phyloP scores from a whole-genome alignment of 1,284 basidiomycete species.

The Ustilago shanxiensis region DNA sequence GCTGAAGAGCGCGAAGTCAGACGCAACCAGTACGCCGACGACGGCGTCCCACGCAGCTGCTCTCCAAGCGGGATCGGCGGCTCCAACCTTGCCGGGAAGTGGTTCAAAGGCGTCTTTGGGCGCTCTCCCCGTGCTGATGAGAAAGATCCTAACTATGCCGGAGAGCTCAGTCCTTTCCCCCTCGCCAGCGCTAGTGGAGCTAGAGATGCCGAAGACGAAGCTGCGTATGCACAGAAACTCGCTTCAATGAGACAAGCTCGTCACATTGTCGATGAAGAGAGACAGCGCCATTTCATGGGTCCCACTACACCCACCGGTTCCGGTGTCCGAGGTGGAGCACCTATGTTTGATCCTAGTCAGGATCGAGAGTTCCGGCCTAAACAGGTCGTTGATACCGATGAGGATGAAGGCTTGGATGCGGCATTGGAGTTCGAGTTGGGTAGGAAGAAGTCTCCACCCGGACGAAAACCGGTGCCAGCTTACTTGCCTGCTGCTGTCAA shows the following conservation, averaged over 20 bases:
- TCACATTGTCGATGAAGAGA: slow-evolving; percentile 64
- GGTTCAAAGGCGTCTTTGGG: slow-evolving; percentile 63
- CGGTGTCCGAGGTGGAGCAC: background rate
- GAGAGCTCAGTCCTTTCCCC: slow-evolving; percentile 9
- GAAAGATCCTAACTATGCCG: slow-evolving; percentile 29
- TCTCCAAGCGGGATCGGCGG: slow-evolving; percentile 27
- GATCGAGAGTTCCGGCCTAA: slow-evolving; percentile 33
- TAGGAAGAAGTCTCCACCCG: slow-evolving; percentile 52
- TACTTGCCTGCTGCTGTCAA: slow-evolving; percentile 16
- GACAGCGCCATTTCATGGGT: slow-evolving; percentile 40
- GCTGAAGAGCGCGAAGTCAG: slow-evolving; percentile 13
- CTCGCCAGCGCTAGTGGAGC: background rate
- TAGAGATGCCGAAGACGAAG: slow-evolving; percentile 55
- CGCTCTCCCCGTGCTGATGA: slow-evolving; percentile 46
- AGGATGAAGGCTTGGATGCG: slow-evolving; percentile 18
- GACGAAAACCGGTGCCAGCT: slow-evolving; percentile 54
- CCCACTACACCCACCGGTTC: slow-evolving; percentile 14
- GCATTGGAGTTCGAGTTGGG: slow-evolving; percentile 27
- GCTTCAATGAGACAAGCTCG: slow-evolving; percentile 59
- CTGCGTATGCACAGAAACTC: slow-evolving; percentile 54
- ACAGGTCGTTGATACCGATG: slow-evolving; percentile 34
- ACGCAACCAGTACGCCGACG: slow-evolving; percentile 13
- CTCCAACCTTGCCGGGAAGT: slow-evolving; percentile 41
- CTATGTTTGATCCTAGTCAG: slow-evolving; percentile 28
- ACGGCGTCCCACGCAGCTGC: slow-evolving; percentile 22